Conservation (phyloP, 1,139 yeast species). For the Diutina siamensis region DNA sequence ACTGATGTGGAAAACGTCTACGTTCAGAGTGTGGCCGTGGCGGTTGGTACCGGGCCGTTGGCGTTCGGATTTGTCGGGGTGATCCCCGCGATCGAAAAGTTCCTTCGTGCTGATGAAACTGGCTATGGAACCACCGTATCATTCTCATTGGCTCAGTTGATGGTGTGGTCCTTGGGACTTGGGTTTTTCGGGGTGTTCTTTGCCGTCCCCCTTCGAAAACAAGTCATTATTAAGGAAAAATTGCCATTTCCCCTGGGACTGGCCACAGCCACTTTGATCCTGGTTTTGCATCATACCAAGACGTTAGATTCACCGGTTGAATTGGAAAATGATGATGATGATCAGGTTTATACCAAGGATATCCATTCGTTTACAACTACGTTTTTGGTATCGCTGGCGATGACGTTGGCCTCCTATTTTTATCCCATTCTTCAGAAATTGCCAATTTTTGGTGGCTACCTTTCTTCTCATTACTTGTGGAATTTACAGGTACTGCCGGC, state of each 20-base stretch:
- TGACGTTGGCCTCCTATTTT: conserved; percentile 63
- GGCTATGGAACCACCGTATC: conserved; percentile 39
- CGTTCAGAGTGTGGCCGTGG: conserved; percentile 87
- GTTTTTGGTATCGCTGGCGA: conserved; percentile 56
- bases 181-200: conserved; percentile 94
- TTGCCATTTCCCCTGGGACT: conserved; percentile 91
- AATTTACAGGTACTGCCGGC: conserved; percentile 95
- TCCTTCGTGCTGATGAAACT: conserved; percentile 65
- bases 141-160: conserved; percentile 37
- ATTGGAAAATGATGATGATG: conserved; percentile 7
- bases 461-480: conserved; percentile 71
- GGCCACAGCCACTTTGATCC: conserved; percentile 88
- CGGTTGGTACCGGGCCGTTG: conserved; percentile 94
- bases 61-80: conserved; percentile 94
- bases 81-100: conserved; percentile 91
- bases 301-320: conserved; percentile 20
- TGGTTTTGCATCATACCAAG: conserved; percentile 70
- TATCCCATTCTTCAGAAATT: conserved; percentile 55
- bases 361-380: conserved; percentile 46
- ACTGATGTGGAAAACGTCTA: conserved; percentile 90
- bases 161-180: conserved; percentile 75
- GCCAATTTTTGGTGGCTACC: conserved; percentile 61
- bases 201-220: conserved; percentile 79
- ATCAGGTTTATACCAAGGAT: conserved; percentile 36
- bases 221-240: conserved; percentile 75